phyloP scores from a whole-genome alignment of 352 stramenopile genomes.

The Phytophthora aleatoria region DNA sequence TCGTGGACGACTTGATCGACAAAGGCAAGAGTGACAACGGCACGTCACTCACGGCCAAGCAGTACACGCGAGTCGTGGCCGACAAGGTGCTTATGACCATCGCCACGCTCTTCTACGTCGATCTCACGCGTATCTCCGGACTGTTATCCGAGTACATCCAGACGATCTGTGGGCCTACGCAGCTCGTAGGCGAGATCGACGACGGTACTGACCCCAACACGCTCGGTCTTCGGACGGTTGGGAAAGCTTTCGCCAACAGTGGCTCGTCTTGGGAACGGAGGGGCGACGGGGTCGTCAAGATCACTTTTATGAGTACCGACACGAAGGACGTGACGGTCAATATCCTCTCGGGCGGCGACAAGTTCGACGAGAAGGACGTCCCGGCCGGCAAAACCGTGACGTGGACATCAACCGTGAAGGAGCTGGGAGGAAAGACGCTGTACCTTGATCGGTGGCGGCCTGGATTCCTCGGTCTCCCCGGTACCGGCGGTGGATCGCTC shows the following conservation, averaged over 20 bases:
- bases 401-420: constrained; percentile 30
- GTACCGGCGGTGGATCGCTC: constrained; percentile 33
- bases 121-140: constrained; percentile 36
- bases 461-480: constrained; percentile 32
- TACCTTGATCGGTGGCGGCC: constrained; percentile 36
- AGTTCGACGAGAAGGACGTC: constrained; percentile 53
- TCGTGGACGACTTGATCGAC: constrained; percentile 38
- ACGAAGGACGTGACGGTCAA: constrained; percentile 39
- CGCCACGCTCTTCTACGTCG: constrained; percentile 34
- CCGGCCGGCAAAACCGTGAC: constrained; percentile 25
- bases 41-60: constrained; percentile 35
- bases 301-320: constrained; percentile 48
- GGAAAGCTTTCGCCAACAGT: constrained; percentile 50
- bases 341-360: constrained; percentile 34
- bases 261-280: constrained; percentile 46
- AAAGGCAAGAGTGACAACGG: constrained; percentile 37
- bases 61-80: constrained; percentile 33
- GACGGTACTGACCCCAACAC: constrained; percentile 48
- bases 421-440: constrained; percentile 31
- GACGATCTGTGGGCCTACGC: constrained; percentile 34
- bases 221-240: constrained; percentile 41
- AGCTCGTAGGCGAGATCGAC: constrained; percentile 45
- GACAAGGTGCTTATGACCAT: constrained; percentile 39
- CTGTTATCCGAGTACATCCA: constrained; percentile 41
- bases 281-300: constrained; percentile 47